Percentiles rank a stretch among this genome's conserved stretches.
Evolutionary conservation across 805 yeast species (phyloP).

Genomic region (Groenewaldozyma salmanticensis): DNA sequence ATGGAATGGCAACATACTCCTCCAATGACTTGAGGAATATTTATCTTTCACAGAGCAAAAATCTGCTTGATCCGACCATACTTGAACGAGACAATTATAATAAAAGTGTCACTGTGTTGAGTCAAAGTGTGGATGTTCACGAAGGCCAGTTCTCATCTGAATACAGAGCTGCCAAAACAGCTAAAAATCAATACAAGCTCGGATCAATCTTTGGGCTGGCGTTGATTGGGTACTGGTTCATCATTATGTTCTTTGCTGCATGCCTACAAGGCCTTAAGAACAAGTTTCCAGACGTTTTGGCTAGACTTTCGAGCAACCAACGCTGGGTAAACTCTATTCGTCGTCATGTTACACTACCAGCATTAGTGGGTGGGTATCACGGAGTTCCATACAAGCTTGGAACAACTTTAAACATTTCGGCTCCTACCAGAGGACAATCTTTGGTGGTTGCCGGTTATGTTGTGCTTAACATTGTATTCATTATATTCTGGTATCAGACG

Average conservation of each 20-base stretch:
- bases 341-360: conserved; percentile 25
- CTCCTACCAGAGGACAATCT: conserved; percentile 37
- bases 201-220: conserved; percentile 24
- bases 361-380: conserved; percentile 23
- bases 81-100: conserved; percentile 1
- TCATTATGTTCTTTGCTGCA: conserved; percentile 17
- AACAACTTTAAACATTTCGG: conserved; percentile 11
- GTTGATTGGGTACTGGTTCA: conserved; percentile 26
- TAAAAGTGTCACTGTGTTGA: neutral
- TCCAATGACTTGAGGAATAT: conserved; percentile 19
- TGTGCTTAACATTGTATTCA: conserved; percentile 23
- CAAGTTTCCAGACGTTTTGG: conserved; percentile 21
- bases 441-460: conserved; percentile 29
- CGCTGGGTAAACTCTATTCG: conserved; percentile 17
- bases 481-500: conserved; percentile 16
- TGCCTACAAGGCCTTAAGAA: conserved; percentile 15
- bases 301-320: conserved; percentile 19
- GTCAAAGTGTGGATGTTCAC: conserved; percentile 6
- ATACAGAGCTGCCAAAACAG: conserved; percentile 17
- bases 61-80: conserved; percentile 10
- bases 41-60: conserved; percentile 26
- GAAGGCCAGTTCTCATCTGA: conserved; percentile 10
- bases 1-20: conserved; percentile 20
- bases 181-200: conserved; percentile 22
- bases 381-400: conserved; percentile 19